phyloP scores from a whole-genome alignment of 768 basidiomycete genomes.

The Naganishia onofrii region DNA sequence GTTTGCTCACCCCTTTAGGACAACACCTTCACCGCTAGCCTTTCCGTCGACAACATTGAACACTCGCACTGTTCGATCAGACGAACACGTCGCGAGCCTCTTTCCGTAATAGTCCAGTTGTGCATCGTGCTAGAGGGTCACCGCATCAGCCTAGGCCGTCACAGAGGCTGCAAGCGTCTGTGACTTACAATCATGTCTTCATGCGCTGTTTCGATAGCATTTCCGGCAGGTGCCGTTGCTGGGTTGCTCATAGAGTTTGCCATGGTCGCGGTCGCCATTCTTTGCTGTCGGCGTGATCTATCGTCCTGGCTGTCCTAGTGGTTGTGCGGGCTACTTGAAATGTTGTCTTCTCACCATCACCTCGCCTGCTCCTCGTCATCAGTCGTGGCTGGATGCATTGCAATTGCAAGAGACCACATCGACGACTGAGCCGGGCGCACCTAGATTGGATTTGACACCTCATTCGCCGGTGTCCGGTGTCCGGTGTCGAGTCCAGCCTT shows the following conservation, averaged over 20 bases:
- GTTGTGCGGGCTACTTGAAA: background rate
- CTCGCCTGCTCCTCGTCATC: slow-evolving; percentile 14
- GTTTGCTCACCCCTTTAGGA: slow-evolving; percentile 51
- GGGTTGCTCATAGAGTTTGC: slow-evolving; percentile 16
- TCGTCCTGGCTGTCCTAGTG: background rate
- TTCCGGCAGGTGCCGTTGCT: slow-evolving; percentile 42
- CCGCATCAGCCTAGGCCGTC: background rate
- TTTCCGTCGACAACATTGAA: slow-evolving; percentile 93
- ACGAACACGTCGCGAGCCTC: slow-evolving; percentile 92
- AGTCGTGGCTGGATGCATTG: background rate
- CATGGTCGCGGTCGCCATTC: slow-evolving; percentile 22
- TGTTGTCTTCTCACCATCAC: background rate
- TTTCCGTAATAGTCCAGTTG: slow-evolving; percentile 98
- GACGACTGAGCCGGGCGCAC: background rate
- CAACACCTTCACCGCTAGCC: slow-evolving; percentile 49
- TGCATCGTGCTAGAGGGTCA: slow-evolving; percentile 77
- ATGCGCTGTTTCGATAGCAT: slow-evolving; percentile 88
- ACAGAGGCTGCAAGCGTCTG: background rate
- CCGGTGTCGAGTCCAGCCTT: no score
- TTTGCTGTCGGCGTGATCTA: background rate
- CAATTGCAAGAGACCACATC: background rate
- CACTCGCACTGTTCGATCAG: slow-evolving; percentile 88
- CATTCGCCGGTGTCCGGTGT: no score
- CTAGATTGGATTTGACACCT: background rate
- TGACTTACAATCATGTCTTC: slow-evolving; percentile 98